Percentiles rank a stretch among this genome's conserved stretches.
phyloP scores from a whole-genome alignment of 495 filamentous ascomycete species.

The Lophiotrema nucula region DNA sequence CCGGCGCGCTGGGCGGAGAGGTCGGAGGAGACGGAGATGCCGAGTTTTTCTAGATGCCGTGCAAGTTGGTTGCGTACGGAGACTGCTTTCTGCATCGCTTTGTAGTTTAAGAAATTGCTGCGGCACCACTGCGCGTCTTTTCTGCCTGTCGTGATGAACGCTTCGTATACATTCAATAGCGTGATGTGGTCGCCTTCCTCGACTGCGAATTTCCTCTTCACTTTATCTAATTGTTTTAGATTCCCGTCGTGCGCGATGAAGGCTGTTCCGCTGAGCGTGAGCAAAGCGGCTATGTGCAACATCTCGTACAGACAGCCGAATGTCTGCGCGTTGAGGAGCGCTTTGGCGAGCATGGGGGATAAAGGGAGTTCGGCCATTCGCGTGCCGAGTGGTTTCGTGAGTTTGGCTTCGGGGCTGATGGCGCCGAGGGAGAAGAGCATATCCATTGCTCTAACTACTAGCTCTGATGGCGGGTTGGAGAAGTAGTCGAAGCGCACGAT shows the following conservation, averaged over 20 bases:
- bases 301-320: constrained; percentile 84
- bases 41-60: constrained; percentile 83
- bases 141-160: constrained; percentile 81
- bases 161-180: constrained; percentile 88
- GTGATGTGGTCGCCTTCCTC: constrained; percentile 97
- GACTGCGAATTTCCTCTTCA: constrained; percentile 79
- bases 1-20: neutral
- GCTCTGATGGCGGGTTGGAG: constrained; percentile 82
- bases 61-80: constrained; percentile 84
- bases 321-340: constrained; percentile 70
- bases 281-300: constrained; percentile 92
- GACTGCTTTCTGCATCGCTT: constrained; percentile 75
- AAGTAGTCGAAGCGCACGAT: constrained; percentile 87
- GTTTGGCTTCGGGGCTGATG: constrained; percentile 84
- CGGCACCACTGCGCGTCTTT: constrained; percentile 86
- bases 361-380: constrained; percentile 95
- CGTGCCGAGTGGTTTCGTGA: constrained; percentile 80
- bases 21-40: constrained; percentile 60
- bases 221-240: constrained; percentile 68
- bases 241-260: constrained; percentile 79
- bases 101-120: constrained; percentile 83
- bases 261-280: constrained; percentile 74
- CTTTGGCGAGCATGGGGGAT: constrained; percentile 96
- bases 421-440: constrained; percentile 86
- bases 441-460: constrained; percentile 85